phyloP scores from a whole-genome alignment of 768 basidiomycete species.

The Phanerodontia chrysosporium region DNA sequence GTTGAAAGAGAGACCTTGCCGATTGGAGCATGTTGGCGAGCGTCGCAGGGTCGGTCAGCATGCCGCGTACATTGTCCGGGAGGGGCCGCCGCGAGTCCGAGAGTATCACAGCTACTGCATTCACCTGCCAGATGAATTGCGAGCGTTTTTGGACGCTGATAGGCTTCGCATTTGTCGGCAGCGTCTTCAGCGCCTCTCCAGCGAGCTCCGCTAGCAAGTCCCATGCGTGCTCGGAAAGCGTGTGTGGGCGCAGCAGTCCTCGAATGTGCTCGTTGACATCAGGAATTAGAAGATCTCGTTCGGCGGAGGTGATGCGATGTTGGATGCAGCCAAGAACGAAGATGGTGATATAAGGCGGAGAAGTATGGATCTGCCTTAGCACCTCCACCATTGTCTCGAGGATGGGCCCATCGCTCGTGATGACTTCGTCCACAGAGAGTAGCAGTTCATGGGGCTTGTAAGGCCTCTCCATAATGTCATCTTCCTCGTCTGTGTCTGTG shows the following conservation, averaged over 20 bases:
- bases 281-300: neutral
- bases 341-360: neutral
- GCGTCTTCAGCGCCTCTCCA: neutral
- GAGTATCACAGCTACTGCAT: neutral
- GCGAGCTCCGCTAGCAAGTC: neutral
- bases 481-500: neutral
- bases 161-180: neutral
- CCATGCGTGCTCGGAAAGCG: neutral
- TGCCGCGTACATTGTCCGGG: neutral
- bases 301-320: neutral
- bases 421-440: neutral
- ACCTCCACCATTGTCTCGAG: neutral
- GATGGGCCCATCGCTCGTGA: neutral
- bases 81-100: neutral
- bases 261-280: neutral
- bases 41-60: neutral
- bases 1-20: neutral
- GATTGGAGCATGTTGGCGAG: neutral
- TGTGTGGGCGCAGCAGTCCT: neutral
- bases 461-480: neutral
- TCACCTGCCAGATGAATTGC: neutral
- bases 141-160: neutral
- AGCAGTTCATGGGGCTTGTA: neutral
- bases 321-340: neutral
- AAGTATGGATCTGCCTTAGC: neutral